A percentile compares a stretch with the other conserved stretches of the same genome.
These are phyloP conservation scores for Suillus clintonianus DNA, from an alignment of 768 basidiomycete species.

Conservation along the genomic window DNA sequence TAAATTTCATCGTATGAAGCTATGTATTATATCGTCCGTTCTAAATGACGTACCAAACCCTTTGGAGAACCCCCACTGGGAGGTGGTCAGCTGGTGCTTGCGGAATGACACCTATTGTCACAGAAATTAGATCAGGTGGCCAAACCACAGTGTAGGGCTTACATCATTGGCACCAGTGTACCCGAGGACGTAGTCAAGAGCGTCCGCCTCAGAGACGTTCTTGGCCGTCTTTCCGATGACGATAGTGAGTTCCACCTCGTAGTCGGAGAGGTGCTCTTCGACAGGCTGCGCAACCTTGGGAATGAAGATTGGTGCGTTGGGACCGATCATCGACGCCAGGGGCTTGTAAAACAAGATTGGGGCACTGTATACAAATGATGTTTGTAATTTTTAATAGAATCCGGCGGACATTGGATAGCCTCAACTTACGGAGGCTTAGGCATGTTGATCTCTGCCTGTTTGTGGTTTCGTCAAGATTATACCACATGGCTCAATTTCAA, in stretches of 20 bases:
- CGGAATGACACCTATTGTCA: constrained; percentile 71
- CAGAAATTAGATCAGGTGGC: neutral
- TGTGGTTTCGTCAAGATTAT: neutral
- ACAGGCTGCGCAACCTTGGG: constrained; percentile 71
- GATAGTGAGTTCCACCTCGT: constrained; percentile 79
- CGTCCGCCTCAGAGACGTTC: constrained; percentile 77
- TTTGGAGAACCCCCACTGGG: constrained; percentile 90
- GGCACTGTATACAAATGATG: constrained; percentile 39
- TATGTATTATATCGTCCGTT: neutral
- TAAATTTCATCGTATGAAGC: neutral
- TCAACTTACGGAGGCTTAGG: constrained; percentile 58
- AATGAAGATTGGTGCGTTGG: constrained; percentile 62
- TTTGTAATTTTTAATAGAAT: neutral
- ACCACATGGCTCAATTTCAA: neutral
- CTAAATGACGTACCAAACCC: constrained; percentile 60
- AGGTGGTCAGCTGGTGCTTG: constrained; percentile 75
- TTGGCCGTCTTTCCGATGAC: constrained; percentile 83
- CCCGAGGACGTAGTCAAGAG: constrained; percentile 82
- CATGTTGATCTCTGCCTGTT: constrained; percentile 66
- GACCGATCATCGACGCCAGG: constrained; percentile 66
- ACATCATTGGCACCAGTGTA: constrained; percentile 85
- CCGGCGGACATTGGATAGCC: neutral
- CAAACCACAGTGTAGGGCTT: constrained; percentile 9
- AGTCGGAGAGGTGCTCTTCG: constrained; percentile 73
- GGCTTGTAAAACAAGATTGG: constrained; percentile 86